Conservation (phyloP, 2,329 filamentous ascomycete species). For the Coniochaeta prunicola region DNA sequence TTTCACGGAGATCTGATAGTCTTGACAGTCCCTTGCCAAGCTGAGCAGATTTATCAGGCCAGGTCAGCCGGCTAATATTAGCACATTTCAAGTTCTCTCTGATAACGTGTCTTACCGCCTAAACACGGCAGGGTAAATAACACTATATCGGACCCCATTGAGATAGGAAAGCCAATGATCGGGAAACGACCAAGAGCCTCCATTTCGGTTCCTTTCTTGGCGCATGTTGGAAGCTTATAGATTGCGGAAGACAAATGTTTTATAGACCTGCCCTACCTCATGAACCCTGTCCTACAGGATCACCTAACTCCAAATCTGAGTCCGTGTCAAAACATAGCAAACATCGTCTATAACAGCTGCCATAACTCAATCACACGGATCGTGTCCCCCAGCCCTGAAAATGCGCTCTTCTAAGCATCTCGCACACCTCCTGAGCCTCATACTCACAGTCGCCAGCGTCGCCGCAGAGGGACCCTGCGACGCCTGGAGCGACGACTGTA, state of each 20-base stretch:
- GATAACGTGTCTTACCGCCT: too few relatives aligned
- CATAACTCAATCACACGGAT: neutral
- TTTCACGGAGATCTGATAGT: too few relatives aligned
- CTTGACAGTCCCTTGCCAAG: too few relatives aligned
- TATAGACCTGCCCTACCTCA: neutral
- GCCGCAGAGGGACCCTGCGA: slow-evolving; percentile 5
- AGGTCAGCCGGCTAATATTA: too few relatives aligned
- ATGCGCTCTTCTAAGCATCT: neutral
- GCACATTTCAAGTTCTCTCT: too few relatives aligned
- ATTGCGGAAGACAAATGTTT: neutral
- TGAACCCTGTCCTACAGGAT: too few relatives aligned
- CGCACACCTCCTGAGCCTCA: neutral
- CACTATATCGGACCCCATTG: too few relatives aligned
- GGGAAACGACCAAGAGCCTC: neutral
- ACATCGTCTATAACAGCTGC: neutral
- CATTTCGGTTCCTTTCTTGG: neutral
- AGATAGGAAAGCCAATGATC: neutral
- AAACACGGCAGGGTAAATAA: too few relatives aligned
- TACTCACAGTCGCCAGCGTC: neutral
- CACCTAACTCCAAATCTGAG: neutral
- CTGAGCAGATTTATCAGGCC: too few relatives aligned
- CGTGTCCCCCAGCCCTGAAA: neutral
- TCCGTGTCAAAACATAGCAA: neutral
- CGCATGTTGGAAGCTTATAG: neutral
- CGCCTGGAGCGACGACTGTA: slow-evolving; percentile 7